These are phyloP conservation scores for Erysimum pusillum DNA, from an alignment of 441 rosid genomes.

Conservation along the genomic window DNA sequence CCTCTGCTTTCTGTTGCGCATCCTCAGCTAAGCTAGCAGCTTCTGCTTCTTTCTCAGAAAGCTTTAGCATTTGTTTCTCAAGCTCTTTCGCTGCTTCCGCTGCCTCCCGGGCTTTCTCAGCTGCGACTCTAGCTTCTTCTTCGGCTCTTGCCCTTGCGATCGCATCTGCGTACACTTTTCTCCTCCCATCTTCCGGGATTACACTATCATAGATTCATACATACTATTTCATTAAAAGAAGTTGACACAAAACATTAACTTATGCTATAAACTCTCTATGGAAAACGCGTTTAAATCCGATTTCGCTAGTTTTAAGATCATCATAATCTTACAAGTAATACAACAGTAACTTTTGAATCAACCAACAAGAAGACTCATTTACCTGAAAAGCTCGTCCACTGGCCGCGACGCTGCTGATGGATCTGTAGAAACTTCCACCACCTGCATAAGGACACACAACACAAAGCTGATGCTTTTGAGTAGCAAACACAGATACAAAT, in stretches of 20 bases:
- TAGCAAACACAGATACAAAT: not conserved
- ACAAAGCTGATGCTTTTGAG: not conserved
- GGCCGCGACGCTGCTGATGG: slow-evolving; percentile 78
- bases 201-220: slow-evolving; percentile 54
- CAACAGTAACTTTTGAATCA: not conserved
- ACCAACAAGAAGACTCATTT: slow-evolving; percentile 1
- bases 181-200: slow-evolving; percentile 90
- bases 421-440: slow-evolving; percentile 76
- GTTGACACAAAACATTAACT: not conserved
- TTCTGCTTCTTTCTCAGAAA: slow-evolving; percentile 60
- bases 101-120: slow-evolving; percentile 69
- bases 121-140: slow-evolving; percentile 67
- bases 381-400: slow-evolving; percentile 87
- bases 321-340: not conserved
- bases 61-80: slow-evolving; percentile 62
- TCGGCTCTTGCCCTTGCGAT: slow-evolving; percentile 77
- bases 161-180: slow-evolving; percentile 72
- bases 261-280: not conserved
- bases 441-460: slow-evolving; percentile 53
- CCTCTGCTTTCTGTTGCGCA: slow-evolving; percentile 66
- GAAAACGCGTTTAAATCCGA: not conserved
- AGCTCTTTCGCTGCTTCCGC: slow-evolving; percentile 55
- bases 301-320: not conserved
- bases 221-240: not conserved
- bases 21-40: slow-evolving; percentile 70